These are phyloP conservation scores for Fusarium paranaense DNA, from an alignment of 2,329 filamentous ascomycete species.

Conservation along the genomic window DNA sequence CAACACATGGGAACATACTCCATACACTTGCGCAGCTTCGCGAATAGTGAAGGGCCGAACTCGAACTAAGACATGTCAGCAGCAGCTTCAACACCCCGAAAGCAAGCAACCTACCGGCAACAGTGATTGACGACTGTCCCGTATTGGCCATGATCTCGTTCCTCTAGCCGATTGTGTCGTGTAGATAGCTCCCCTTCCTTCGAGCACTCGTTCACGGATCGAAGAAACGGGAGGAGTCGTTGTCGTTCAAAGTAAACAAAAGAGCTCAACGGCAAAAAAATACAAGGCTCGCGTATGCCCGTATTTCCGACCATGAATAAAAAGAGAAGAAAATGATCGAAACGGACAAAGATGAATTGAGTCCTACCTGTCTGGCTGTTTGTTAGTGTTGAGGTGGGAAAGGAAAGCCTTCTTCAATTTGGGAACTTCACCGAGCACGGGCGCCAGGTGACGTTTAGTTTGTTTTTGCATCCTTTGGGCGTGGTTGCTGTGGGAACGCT, in stretches of 20 bases:
- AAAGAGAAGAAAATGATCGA: slow-evolving; percentile 23
- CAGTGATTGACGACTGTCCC: slow-evolving; percentile 66
- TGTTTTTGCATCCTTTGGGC: slow-evolving; percentile 32
- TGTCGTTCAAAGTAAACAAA: slow-evolving; percentile 38
- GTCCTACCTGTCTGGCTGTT: slow-evolving; percentile 7
- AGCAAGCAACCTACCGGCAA: slow-evolving; percentile 60
- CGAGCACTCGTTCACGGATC: slow-evolving; percentile 1
- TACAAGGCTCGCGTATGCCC: slow-evolving; percentile 25
- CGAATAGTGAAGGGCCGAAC: slow-evolving; percentile 83
- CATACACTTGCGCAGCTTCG: slow-evolving; percentile 91
- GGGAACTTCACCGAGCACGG: slow-evolving; percentile 26
- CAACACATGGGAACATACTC: neutral
- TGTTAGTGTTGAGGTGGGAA: slow-evolving; percentile 30
- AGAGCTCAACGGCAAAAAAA: slow-evolving; percentile 29
- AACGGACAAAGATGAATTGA: slow-evolving; percentile 45
- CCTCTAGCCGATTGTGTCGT: neutral
- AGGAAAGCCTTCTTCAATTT: slow-evolving; percentile 11
- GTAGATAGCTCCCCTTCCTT: slow-evolving; percentile 8
- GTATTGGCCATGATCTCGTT: slow-evolving; percentile 37
- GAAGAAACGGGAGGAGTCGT: neutral
- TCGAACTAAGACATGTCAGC: slow-evolving; percentile 64
- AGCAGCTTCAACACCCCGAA: neutral
- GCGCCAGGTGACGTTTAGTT: slow-evolving; percentile 42
- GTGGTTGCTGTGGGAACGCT: slow-evolving; percentile 40
- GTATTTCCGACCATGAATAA: slow-evolving; percentile 34